Percentiles rank a stretch among this genome's conserved stretches.
Evolutionary conservation across 176 grass and related monocot genomes (phyloP).

Genomic region (Typha latifolia): DNA sequence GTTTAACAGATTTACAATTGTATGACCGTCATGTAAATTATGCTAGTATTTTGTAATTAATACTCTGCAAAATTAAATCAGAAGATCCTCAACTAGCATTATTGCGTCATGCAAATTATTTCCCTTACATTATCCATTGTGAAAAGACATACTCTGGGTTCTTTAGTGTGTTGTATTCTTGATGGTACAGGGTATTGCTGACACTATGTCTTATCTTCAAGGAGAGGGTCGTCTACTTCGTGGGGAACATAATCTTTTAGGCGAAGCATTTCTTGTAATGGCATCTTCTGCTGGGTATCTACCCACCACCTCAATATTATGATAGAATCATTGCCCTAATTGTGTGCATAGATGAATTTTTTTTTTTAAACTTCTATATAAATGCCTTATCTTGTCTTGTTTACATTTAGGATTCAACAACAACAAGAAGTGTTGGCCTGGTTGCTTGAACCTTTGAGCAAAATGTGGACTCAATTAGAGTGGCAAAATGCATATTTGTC

Average conservation of each 20-base stretch:
- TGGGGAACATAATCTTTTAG: conserved; percentile 91
- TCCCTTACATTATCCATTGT: background rate
- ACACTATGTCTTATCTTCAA: conserved; percentile 96
- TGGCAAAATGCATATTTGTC: conserved; percentile 97
- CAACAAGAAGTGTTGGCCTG: conserved; percentile 95
- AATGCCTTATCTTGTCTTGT: conserved; percentile 16
- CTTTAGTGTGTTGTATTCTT: background rate
- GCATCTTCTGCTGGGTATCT: conserved; percentile 80
- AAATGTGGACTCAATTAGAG: conserved; percentile 72
- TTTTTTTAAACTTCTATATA: conserved; percentile 16
- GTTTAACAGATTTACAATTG: background rate
- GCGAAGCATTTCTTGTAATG: conserved; percentile 98
- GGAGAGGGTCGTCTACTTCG: conserved; percentile 67
- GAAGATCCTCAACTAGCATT: background rate
- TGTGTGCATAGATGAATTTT: conserved; percentile 2
- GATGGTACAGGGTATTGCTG: conserved; percentile 62
- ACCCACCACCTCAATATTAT: conserved; percentile 13
- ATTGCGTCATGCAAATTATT: background rate
- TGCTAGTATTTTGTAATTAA: background rate
- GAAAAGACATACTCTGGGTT: background rate
- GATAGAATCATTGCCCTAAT: background rate
- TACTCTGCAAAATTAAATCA: background rate
- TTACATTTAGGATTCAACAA: conserved; percentile 65
- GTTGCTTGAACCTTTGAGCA: conserved; percentile 87
- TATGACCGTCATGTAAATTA: background rate